Conservation (phyloP, 1,284 basidiomycete species). For the Lentinula novae-zelandiae region DNA sequence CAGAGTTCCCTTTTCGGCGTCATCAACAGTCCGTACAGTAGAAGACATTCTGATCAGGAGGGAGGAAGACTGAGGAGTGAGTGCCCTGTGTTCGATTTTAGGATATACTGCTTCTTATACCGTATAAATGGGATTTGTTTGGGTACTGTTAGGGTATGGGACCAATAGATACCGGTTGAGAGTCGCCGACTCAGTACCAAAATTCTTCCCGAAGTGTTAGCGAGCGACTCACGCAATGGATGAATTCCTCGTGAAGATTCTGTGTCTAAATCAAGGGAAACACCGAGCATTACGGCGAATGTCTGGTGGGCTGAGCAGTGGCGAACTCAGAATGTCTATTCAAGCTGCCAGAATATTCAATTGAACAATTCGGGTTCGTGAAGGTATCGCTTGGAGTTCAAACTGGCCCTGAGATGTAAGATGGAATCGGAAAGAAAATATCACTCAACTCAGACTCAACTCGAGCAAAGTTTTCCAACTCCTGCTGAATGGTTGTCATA, state of each 20-base stretch:
- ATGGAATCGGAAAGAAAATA: neutral
- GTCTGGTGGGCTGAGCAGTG: neutral
- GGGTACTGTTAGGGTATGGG: neutral
- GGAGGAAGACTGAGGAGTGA: neutral
- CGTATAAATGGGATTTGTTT: neutral
- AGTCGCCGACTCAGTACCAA: neutral
- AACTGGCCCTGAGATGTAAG: neutral
- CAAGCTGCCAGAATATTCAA: neutral
- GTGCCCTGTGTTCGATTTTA: neutral
- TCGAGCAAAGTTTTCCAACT: neutral
- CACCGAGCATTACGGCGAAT: neutral
- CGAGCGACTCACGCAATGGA: neutral
- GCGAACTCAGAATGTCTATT: neutral
- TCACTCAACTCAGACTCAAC: neutral
- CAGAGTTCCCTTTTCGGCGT: constrained; percentile 13
- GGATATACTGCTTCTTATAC: neutral
- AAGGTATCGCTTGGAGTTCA: neutral
- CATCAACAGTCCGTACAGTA: constrained; percentile 2
- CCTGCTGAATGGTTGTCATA: too few species aligned
- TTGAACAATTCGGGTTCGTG: neutral
- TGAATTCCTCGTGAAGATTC: neutral
- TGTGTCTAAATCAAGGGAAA: neutral
- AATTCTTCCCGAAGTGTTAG: neutral
- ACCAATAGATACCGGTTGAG: neutral
- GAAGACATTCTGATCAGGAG: constrained; percentile 9